Conservation (phyloP, 306 rosid species). For the Vachellia pachyceras region DNA sequence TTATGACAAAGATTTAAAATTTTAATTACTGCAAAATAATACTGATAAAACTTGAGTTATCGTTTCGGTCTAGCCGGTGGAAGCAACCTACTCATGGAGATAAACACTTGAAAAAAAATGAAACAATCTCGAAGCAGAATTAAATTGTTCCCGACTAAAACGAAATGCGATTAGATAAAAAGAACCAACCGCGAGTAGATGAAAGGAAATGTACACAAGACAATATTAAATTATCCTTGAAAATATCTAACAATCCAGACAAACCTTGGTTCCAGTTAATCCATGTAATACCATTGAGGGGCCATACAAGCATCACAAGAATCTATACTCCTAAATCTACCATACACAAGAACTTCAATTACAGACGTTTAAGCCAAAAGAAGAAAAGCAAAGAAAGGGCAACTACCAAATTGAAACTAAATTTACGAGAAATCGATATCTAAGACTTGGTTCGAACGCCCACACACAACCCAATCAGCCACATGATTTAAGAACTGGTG, state of each 20-base stretch:
- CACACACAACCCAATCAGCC: not conserved
- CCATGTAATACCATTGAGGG: not conserved
- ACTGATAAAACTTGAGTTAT: too few species aligned
- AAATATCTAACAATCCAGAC: not conserved
- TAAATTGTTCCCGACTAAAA: too few species aligned
- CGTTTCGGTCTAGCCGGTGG: too few species aligned
- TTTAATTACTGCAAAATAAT: too few species aligned
- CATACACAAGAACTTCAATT: conserved; percentile 32
- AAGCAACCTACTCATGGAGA: too few species aligned
- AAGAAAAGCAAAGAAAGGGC: not conserved
- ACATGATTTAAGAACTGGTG: conserved; percentile 46
- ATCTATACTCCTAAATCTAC: not conserved
- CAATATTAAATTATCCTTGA: too few species aligned
- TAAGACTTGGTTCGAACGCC: not conserved
- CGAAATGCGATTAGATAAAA: too few species aligned
- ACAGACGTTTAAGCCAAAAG: not conserved
- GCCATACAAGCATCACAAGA: not conserved
- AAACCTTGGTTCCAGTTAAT: not conserved
- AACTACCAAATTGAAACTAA: not conserved
- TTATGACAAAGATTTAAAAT: too few species aligned
- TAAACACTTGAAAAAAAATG: too few species aligned
- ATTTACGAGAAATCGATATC: not conserved
- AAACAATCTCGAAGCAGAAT: too few species aligned
- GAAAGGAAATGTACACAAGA: not conserved
- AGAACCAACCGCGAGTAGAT: too few species aligned